phyloP scores from a whole-genome alignment of 2,329 filamentous ascomycete species.

The Xylaria sp. region DNA sequence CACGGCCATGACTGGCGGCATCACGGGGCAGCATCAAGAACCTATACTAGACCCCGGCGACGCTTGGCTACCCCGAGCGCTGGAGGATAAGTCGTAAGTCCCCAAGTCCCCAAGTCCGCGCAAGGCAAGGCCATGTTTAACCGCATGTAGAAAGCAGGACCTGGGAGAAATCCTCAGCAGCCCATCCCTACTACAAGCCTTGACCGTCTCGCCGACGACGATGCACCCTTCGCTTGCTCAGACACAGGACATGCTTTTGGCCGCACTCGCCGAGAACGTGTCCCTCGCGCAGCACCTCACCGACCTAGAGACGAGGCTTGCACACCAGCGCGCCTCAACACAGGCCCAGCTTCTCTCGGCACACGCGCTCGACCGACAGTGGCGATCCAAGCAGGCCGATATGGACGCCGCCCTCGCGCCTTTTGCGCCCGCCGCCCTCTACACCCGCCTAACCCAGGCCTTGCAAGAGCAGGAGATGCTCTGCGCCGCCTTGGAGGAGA shows the following conservation, averaged over 20 bases:
- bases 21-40: slow-evolving; percentile 45
- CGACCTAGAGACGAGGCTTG: slow-evolving; percentile 67
- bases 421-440: slow-evolving; percentile 87
- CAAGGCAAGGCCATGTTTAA: background rate
- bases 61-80: slow-evolving; percentile 79
- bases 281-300: slow-evolving; percentile 72
- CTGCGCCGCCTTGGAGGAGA: slow-evolving; percentile 88
- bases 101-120: slow-evolving; percentile 33
- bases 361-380: slow-evolving; percentile 90
- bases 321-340: slow-evolving; percentile 73
- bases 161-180: slow-evolving; percentile 75
- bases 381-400: slow-evolving; percentile 86
- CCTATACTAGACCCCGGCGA: slow-evolving; percentile 69
- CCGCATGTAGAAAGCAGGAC: slow-evolving; percentile 74
- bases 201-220: slow-evolving; percentile 74
- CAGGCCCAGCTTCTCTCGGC: slow-evolving; percentile 86
- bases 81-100: slow-evolving; percentile 83
- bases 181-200: slow-evolving; percentile 75
- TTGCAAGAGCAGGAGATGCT: slow-evolving; percentile 85
- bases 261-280: slow-evolving; percentile 77
- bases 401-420: slow-evolving; percentile 87
- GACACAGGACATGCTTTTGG: slow-evolving; percentile 72
- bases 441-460: slow-evolving; percentile 80
- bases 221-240: slow-evolving; percentile 77
- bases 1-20: slow-evolving; percentile 17